Percentiles rank a stretch among this genome's conserved stretches.
Evolutionary conservation across 768 basidiomycete genomes (phyloP).

Genomic region (Leucosporidium scottii): DNA sequence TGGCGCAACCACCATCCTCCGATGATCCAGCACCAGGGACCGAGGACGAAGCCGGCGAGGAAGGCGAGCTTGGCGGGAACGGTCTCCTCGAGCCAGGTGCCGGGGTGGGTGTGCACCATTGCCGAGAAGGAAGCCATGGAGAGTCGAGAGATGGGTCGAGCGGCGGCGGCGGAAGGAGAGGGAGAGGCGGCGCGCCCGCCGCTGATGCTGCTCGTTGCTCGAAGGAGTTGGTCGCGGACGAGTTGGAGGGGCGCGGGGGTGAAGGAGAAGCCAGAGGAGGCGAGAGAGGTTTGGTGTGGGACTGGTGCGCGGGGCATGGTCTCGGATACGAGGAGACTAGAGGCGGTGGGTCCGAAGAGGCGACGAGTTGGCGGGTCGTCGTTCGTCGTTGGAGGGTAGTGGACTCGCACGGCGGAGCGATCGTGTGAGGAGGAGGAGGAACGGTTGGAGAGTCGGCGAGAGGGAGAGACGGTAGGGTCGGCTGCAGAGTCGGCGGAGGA

Average conservation of each 20-base stretch:
- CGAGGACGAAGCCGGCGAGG: conserved; percentile 30
- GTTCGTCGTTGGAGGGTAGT: not conserved
- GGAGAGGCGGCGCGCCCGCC: conserved; percentile 10
- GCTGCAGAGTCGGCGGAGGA: conserved; percentile 4
- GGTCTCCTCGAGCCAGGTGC: conserved; percentile 20
- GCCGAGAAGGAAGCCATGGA: not conserved
- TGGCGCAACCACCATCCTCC: conserved; percentile 28
- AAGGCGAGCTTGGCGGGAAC: conserved; percentile 35
- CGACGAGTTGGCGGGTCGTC: not conserved
- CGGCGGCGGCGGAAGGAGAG: not conserved
- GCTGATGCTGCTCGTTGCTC: not conserved
- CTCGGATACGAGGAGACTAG: conserved; percentile 16
- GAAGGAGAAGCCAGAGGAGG: conserved; percentile 27
- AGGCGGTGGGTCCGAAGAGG: conserved; percentile 9
- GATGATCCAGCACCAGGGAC: conserved; percentile 29
- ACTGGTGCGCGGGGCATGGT: not conserved
- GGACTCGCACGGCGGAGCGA: not conserved
- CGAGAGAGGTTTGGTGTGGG: not conserved
- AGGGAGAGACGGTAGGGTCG: conserved; percentile 21
- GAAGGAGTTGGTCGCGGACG: conserved; percentile 27
- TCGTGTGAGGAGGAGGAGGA: conserved; percentile 6
- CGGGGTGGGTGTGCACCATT: conserved; percentile 3
- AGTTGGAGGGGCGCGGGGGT: conserved; percentile 25
- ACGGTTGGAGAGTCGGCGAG: conserved; percentile 14
- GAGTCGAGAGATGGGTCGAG: not conserved